Percentiles rank a stretch among this genome's conserved stretches.
Evolutionary conservation across 176 grass and related monocot species (phyloP).

Genomic region (Bothriochloa decipiens): DNA sequence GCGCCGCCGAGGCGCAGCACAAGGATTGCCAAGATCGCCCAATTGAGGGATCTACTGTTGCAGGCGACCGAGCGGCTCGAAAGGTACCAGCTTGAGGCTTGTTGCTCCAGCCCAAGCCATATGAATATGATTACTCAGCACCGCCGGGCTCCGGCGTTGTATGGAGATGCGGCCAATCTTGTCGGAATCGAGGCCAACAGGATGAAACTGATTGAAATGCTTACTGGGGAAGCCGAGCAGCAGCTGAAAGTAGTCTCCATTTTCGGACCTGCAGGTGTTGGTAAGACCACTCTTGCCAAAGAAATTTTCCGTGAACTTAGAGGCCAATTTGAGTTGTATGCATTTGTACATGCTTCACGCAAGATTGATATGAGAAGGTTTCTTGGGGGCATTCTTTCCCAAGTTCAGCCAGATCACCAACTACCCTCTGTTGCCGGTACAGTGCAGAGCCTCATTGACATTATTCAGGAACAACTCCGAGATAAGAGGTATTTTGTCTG

Average conservation of each 20-base stretch:
- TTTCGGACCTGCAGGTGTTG: constrained; percentile 23
- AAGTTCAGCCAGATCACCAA: neutral
- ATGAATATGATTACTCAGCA: neutral
- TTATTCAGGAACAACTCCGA: neutral
- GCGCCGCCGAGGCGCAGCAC: neutral
- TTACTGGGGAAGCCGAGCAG: no score
- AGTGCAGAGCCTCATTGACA: neutral
- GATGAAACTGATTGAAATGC: no score
- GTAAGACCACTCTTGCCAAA: constrained; percentile 29
- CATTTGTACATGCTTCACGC: constrained; percentile 18
- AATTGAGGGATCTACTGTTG: constrained; percentile 15
- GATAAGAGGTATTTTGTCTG: neutral
- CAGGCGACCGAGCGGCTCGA: neutral
- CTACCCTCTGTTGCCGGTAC: neutral
- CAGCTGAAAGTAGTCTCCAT: constrained; percentile 9
- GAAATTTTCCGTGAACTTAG: constrained; percentile 11
- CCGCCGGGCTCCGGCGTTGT: neutral
- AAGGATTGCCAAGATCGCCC: neutral
- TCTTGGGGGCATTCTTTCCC: neutral
- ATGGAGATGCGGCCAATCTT: neutral
- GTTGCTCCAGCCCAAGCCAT: neutral
- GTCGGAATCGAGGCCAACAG: neutral
- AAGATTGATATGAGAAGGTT: constrained; percentile 6
- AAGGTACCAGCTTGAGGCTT: neutral
- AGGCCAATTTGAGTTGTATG: neutral